Evolutionary conservation across 2,329 filamentous ascomycete species (phyloP), one percentile per base, ranked within the genome.

Genomic region (Colletotrichum theobromicola): DNA sequence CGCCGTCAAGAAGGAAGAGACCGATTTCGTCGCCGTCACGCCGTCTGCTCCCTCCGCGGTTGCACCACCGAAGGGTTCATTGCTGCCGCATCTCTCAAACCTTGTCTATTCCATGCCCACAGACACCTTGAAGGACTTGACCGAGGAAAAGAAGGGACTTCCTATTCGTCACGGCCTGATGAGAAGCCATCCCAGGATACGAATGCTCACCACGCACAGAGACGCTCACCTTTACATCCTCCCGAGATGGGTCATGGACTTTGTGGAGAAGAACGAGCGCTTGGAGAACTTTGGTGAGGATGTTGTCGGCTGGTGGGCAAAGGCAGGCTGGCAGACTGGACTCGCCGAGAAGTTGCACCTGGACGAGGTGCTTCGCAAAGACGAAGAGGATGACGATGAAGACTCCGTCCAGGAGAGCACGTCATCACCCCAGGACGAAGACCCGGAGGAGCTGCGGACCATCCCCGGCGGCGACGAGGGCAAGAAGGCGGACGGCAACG

Each of bases 221-320:
- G 96, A 98, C 82, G 94, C 96, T 0, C 96, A 98, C 81, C 93
- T 98, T 72, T 99, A 99, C 84, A 92, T 99, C 76, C 94, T 99
- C 78, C 97, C 97, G 0, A 92, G 92, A 77, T 98, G 97, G 96
- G 90, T 98, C 10, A 90, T 98, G 79, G 93, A 97, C 68, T 94
- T 98, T 82, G 91, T 97, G 55, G 90, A 91, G 72, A 88, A 90
- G 76, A 97, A 98, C 79, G 93, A 96, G 34, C 92, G 90, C 13
- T 91, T 99, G 76, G 94, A 98, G 79, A 97, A 93, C 70, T 92
- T 99, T 62, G 94, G 94, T 35, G 96, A 98, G 82, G 96, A 98
- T 80, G 92, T 98, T 7, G 88, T 98, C 18, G 95, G 96, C 8
- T 98, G 95, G 94, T 98, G 96, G 95, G 95, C 96, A 37, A 98